These are phyloP conservation scores for Aspergillus sclerotialis DNA, from an alignment of 2,329 filamentous ascomycete species.

Conservation along the genomic window DNA sequence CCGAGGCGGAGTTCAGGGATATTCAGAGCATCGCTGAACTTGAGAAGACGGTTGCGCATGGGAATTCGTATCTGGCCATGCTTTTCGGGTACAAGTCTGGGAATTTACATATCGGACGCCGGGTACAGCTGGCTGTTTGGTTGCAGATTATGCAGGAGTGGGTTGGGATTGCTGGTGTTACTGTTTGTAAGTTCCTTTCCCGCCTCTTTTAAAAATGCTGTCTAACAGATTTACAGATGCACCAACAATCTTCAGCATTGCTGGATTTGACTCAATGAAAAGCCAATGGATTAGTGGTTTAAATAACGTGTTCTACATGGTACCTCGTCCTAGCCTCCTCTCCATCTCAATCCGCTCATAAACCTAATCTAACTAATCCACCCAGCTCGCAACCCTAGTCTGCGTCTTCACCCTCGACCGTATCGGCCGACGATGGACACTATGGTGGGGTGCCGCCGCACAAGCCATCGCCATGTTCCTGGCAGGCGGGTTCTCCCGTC, in stretches of 20 bases:
- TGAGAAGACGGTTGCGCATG: conserved; percentile 49
- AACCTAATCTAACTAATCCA: no score
- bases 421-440: conserved; percentile 61
- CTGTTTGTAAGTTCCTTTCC: conserved; percentile 40
- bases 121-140: conserved; percentile 65
- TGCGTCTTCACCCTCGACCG: conserved; percentile 64
- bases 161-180: conserved; percentile 64
- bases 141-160: conserved; percentile 65
- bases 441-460: conserved; percentile 60
- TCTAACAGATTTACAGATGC: conserved; percentile 23
- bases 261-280: conserved; percentile 56
- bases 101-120: conserved; percentile 59
- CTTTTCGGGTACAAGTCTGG: conserved; percentile 59
- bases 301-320: conserved; percentile 52
- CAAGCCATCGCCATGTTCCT: conserved; percentile 63
- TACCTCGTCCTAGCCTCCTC: no score
- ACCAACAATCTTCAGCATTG: conserved; percentile 57
- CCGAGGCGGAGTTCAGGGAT: conserved; percentile 60
- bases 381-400: conserved; percentile 57
- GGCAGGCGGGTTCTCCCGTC: conserved; percentile 55
- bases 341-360: no score
- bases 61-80: conserved; percentile 58
- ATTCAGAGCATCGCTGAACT: conserved; percentile 58
- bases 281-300: conserved; percentile 58
- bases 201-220: not conserved